Conservation (phyloP, 164 flowering plant genomes). For the Brasenia schreberi region DNA sequence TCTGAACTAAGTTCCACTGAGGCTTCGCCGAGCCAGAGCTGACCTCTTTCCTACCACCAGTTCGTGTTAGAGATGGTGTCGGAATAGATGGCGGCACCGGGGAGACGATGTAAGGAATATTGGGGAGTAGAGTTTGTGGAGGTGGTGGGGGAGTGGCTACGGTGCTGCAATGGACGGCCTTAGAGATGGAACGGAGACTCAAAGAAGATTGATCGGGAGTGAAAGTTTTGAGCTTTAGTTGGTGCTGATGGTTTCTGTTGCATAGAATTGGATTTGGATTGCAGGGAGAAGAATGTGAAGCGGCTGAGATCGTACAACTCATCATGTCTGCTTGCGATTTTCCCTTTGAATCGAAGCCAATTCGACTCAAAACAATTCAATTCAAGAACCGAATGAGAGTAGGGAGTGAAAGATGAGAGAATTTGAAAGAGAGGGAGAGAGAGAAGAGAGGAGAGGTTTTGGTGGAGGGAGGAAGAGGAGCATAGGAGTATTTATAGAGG, state of each 20-base stretch:
- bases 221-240: neutral
- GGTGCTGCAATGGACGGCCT: neutral
- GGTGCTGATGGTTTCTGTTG: neutral
- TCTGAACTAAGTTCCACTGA: constrained; percentile 50
- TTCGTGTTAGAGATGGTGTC: neutral
- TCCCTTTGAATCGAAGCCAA: neutral
- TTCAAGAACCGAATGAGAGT: neutral
- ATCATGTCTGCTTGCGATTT: neutral
- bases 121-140: neutral
- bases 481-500: neutral
- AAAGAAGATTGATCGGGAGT: neutral
- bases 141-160: neutral
- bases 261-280: neutral
- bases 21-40: neutral
- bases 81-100: neutral
- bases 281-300: neutral
- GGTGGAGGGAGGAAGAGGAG: neutral
- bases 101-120: neutral
- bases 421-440: neutral
- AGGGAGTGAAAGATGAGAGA: too few relatives aligned
- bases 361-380: neutral
- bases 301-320: neutral
- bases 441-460: neutral
- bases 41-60: neutral
- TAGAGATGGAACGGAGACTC: neutral